Conservation (phyloP, 2,329 filamentous ascomycete genomes). For the Trematosphaeria pertusa region DNA sequence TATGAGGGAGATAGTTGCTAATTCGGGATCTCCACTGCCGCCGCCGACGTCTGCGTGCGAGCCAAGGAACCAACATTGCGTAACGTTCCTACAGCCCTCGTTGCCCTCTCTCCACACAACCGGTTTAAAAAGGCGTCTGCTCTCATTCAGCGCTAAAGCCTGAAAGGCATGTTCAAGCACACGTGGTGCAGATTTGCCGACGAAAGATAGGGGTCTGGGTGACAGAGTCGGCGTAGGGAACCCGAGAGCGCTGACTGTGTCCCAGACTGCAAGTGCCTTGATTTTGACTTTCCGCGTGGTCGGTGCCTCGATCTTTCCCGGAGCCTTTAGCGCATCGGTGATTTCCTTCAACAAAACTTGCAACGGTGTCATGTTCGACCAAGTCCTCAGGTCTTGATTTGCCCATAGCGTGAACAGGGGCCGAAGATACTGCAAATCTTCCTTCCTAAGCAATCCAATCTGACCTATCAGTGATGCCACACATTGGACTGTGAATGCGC, state of each 20-base stretch:
- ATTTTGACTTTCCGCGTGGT: slow-evolving; percentile 17
- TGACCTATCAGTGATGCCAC: slow-evolving; percentile 43
- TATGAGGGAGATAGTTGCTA: slow-evolving; percentile 54
- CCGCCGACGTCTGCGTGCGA: slow-evolving; percentile 56
- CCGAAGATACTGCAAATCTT: slow-evolving; percentile 35
- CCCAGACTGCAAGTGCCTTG: slow-evolving; percentile 48
- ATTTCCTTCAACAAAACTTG: neutral
- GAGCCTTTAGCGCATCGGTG: no score
- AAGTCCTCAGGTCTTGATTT: neutral
- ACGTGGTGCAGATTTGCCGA: neutral
- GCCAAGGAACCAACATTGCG: slow-evolving; percentile 59
- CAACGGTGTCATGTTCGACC: neutral
- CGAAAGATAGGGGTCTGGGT: neutral
- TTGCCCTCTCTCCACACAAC: slow-evolving; percentile 13
- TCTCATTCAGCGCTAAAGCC: neutral
- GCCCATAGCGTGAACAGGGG: neutral
- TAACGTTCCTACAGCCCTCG: slow-evolving; percentile 39
- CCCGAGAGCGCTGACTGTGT: slow-evolving; percentile 49
- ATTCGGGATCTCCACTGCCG: slow-evolving; percentile 38
- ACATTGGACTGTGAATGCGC: slow-evolving; percentile 45
- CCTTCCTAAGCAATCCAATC: slow-evolving; percentile 51
- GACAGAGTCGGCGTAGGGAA: slow-evolving; percentile 34
- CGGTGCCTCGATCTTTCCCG: slow-evolving; percentile 21
- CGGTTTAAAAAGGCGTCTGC: neutral
- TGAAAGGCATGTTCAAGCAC: neutral